Evolutionary conservation across 495 filamentous ascomycete genomes (phyloP).

Genomic region (Glonium stellatum): DNA sequence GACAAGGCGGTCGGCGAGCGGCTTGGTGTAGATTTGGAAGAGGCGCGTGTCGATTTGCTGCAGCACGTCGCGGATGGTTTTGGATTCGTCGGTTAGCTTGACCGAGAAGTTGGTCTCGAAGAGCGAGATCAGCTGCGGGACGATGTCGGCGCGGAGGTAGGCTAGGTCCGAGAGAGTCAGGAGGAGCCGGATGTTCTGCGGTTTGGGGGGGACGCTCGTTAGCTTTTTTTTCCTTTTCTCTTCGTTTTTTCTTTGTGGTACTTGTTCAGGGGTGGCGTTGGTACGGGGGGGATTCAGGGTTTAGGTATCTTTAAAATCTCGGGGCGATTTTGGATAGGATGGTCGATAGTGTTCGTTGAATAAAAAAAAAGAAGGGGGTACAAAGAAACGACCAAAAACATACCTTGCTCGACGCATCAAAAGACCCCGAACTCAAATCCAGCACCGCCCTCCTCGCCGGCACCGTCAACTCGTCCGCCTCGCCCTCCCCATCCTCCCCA

Average conservation of each 20-base stretch:
- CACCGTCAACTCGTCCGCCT: conserved; percentile 34
- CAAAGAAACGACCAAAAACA: conserved; percentile 38
- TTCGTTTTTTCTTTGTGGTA: neutral
- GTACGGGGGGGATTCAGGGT: neutral
- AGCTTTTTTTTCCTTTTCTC: too few relatives aligned
- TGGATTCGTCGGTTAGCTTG: conserved; percentile 82
- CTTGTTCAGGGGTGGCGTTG: neutral
- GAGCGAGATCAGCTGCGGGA: conserved; percentile 73
- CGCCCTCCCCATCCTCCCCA: conserved; percentile 49
- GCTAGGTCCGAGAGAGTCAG: conserved; percentile 87
- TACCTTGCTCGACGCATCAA: conserved; percentile 66
- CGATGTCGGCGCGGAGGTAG: conserved; percentile 63
- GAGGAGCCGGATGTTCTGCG: conserved; percentile 46
- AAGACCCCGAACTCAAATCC: conserved; percentile 19
- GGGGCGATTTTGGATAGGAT: neutral
- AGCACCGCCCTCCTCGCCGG: conserved; percentile 29
- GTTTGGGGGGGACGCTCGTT: too few relatives aligned
- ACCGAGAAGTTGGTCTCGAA: conserved; percentile 88
- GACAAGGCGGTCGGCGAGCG: conserved; percentile 55
- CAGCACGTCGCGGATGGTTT: conserved; percentile 82
- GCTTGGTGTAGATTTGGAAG: conserved; percentile 83
- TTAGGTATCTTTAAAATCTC: neutral
- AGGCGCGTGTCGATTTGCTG: conserved; percentile 80
- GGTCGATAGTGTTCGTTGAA: neutral
- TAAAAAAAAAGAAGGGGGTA: too few relatives aligned